Evolutionary conservation across 192 early-diverging fungal species (phyloP).

Genomic region (Chytriomyces confervae): DNA sequence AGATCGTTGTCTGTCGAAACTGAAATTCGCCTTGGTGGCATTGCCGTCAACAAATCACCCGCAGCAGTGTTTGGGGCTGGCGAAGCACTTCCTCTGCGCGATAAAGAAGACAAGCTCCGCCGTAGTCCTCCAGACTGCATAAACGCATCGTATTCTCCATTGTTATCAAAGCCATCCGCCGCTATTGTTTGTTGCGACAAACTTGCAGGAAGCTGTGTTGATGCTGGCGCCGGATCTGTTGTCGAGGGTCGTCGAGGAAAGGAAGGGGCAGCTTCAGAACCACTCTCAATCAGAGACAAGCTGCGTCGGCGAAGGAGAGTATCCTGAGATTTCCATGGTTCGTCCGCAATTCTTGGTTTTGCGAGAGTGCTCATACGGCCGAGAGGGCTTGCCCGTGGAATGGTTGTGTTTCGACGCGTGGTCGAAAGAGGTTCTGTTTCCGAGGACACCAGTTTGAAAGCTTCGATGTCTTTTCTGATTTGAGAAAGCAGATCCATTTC

Average conservation of each 20-base stretch:
- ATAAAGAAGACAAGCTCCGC: too few species aligned
- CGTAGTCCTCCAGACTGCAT: too few species aligned
- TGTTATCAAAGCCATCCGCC: not conserved
- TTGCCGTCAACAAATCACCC: too few species aligned
- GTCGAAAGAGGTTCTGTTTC: not conserved
- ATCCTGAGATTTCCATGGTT: conserved; percentile 1
- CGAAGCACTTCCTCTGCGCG: too few species aligned
- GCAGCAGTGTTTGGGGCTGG: too few species aligned
- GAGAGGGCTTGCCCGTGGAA: not conserved
- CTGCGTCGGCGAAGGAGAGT: not conserved
- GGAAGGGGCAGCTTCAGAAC: too few species aligned
- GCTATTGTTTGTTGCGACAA: not conserved
- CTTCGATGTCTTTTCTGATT: conserved; percentile 15
- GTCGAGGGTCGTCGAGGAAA: too few species aligned
- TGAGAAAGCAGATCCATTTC: conserved; percentile 27
- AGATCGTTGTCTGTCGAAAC: not conserved
- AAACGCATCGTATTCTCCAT: not conserved
- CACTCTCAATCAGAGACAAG: too few species aligned
- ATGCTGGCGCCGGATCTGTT: too few species aligned
- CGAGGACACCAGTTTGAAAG: not conserved
- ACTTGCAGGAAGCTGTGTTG: too few species aligned
- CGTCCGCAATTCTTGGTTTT: not conserved
- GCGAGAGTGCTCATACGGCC: not conserved
- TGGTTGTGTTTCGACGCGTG: not conserved
- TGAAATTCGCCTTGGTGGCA: not conserved